Percentiles rank a stretch among this genome's conserved stretches.
These are phyloP conservation scores for Cladosporium sp. DNA, from an alignment of 2,329 filamentous ascomycete genomes.

Conservation along the genomic window DNA sequence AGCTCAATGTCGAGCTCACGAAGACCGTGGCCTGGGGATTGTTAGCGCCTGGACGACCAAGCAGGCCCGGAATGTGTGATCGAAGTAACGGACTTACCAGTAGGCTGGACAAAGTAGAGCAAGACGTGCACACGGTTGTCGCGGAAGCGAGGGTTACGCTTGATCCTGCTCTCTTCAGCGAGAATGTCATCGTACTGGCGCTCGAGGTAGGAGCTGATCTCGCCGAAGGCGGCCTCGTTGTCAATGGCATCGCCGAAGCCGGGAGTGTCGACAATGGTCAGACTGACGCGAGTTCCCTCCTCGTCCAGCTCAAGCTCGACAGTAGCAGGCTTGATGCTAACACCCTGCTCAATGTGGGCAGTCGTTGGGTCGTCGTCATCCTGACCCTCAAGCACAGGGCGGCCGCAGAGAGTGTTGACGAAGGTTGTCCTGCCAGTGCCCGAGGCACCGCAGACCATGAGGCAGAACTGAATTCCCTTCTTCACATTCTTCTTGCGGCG, in stretches of 20 bases:
- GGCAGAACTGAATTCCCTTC: constrained; percentile 99
- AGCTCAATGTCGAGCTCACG: constrained; percentile 99
- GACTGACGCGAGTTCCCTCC: constrained; percentile 94
- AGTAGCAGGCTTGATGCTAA: constrained; percentile 97
- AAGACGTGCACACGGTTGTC: constrained; percentile 98
- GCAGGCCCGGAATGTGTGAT: neutral
- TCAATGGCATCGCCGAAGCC: constrained; percentile 99
- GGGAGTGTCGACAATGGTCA: constrained; percentile 98
- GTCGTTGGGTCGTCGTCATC: constrained; percentile 86
- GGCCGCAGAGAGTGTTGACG: constrained; percentile 98
- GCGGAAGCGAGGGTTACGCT: constrained; percentile 99
- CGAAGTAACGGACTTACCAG: constrained; percentile 54
- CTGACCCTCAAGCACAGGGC: constrained; percentile 86
- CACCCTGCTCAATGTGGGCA: constrained; percentile 91
- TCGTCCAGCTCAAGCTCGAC: constrained; percentile 96
- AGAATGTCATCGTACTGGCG: constrained; percentile 99
- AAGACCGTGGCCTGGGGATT: constrained; percentile 59
- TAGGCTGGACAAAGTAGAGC: constrained; percentile 99
- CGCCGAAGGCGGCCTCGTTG: constrained; percentile 91
- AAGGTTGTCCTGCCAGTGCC: constrained; percentile 98
- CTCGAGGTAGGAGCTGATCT: constrained; percentile 98
- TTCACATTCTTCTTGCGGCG: constrained; percentile 99
- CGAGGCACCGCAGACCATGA: constrained; percentile 99
- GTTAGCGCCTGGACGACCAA: constrained; percentile 1
- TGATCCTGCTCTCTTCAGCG: constrained; percentile 98